Evolutionary conservation across 1,284 basidiomycete genomes (phyloP).

Genomic region (Polyporus tsugae): DNA sequence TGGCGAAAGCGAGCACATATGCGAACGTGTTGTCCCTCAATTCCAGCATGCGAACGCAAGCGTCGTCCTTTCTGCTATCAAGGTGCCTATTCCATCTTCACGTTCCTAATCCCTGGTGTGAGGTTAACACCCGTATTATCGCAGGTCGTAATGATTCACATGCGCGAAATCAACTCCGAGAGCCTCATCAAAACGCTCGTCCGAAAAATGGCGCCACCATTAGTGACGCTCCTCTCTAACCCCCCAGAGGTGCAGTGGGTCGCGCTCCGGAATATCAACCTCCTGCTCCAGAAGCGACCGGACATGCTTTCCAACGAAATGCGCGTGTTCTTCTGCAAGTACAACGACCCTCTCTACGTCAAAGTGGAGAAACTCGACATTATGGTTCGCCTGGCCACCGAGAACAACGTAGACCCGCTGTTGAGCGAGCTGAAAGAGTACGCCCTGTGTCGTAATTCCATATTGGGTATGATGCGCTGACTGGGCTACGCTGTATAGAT

Average conservation of each 20-base stretch:
- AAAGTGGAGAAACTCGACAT: conserved; percentile 99
- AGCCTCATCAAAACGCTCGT: conserved; percentile 90
- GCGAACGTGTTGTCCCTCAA: conserved; percentile 97
- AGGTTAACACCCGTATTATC: neutral
- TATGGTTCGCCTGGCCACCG: conserved; percentile 94
- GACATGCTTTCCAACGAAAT: conserved; percentile 95
- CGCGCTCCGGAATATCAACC: conserved; percentile 94
- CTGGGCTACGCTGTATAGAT: conserved; percentile 54
- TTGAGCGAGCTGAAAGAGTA: conserved; percentile 96
- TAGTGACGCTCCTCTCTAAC: conserved; percentile 82
- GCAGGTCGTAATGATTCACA: conserved; percentile 97
- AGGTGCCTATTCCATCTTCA: conserved; percentile 56
- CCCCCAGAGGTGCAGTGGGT: conserved; percentile 96
- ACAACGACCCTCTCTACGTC: conserved; percentile 98
- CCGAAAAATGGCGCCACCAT: conserved; percentile 97
- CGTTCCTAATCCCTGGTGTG: neutral
- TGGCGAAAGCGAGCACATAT: conserved; percentile 98
- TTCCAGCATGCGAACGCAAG: conserved; percentile 98
- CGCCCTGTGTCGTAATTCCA: conserved; percentile 37
- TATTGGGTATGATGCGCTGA: neutral
- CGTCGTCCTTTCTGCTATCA: conserved; percentile 95
- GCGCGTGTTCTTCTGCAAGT: conserved; percentile 99
- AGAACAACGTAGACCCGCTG: conserved; percentile 94
- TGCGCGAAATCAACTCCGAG: conserved; percentile 84
- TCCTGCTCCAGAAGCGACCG: conserved; percentile 92